A percentile compares a stretch with the other conserved stretches of the same genome.
phyloP scores from a whole-genome alignment of 805 yeast species.

The Lipomyces yamadae region DNA sequence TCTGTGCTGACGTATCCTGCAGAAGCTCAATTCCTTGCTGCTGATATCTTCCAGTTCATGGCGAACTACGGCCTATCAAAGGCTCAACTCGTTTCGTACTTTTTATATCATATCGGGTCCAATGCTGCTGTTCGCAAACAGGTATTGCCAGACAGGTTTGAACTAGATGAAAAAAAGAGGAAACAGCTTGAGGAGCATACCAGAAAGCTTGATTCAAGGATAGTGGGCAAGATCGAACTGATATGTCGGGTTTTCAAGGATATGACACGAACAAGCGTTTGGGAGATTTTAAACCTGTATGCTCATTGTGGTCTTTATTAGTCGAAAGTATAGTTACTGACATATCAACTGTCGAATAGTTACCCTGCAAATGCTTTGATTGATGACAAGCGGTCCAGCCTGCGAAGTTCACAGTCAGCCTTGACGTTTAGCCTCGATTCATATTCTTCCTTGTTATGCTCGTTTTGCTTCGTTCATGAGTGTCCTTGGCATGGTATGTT shows the following conservation, averaged over 20 bases:
- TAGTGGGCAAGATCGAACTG: constrained; percentile 17
- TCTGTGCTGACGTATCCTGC: not conserved
- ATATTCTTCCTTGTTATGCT: constrained; percentile 31
- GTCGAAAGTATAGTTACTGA: not conserved
- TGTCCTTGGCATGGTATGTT: constrained; percentile 36
- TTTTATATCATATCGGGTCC: constrained; percentile 13
- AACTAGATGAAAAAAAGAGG: constrained; percentile 28
- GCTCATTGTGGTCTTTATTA: not conserved
- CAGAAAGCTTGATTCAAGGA: constrained; percentile 18
- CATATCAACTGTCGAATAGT: constrained; percentile 6
- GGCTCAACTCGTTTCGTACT: constrained; percentile 23
- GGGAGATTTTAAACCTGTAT: constrained; percentile 29
- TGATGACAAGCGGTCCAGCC: constrained; percentile 29
- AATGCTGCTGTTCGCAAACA: constrained; percentile 9
- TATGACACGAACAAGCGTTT: constrained; percentile 24
- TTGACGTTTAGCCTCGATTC: constrained; percentile 26
- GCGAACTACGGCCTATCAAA: constrained; percentile 22
- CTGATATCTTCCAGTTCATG: constrained; percentile 19
- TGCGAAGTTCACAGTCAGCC: constrained; percentile 27
- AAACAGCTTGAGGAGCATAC: constrained; percentile 24
- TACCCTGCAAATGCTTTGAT: constrained; percentile 21
- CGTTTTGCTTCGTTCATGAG: constrained; percentile 34
- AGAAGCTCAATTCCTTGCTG: constrained; percentile 30
- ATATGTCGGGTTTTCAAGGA: constrained; percentile 26
- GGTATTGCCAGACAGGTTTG: constrained; percentile 26